Percentiles rank a stretch among this genome's conserved stretches.
Evolutionary conservation across 345 rosid genomes (phyloP).

Genomic region (Punica granatum): DNA sequence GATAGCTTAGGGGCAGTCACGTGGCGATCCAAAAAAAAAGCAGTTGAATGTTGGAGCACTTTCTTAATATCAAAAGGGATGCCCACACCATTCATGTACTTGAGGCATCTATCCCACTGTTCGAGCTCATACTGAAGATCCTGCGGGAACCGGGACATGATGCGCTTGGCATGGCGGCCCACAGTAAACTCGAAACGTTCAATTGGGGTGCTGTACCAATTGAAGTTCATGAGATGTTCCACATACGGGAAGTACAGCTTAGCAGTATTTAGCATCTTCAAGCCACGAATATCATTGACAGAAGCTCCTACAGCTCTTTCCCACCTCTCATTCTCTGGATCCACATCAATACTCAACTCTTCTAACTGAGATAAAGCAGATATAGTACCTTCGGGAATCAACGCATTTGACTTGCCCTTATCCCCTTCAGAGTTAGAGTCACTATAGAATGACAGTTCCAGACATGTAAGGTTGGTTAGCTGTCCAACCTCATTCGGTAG

Average conservation of each 20-base stretch:
- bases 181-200: slow-evolving; percentile 12
- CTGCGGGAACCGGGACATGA: slow-evolving; percentile 15
- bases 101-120: slow-evolving; percentile 13
- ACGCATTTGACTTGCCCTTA: accelerated
- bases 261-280: background rate
- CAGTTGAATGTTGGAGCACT: slow-evolving; percentile 4
- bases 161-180: slow-evolving; percentile 11
- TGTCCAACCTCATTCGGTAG: slow-evolving; percentile 11
- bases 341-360: slow-evolving; percentile 8
- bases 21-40: slow-evolving; percentile 21
- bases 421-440: background rate
- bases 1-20: slow-evolving; percentile 8
- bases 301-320: background rate
- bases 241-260: background rate
- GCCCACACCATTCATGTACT: slow-evolving; percentile 16
- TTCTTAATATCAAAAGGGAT: background rate
- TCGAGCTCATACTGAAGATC: slow-evolving; percentile 11
- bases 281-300: background rate
- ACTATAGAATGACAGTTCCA: background rate
- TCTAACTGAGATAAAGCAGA: background rate
- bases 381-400: background rate
- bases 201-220: background rate
- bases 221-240: background rate
- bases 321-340: slow-evolving; percentile 13
- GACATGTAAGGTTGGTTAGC: background rate